Conservation (phyloP, 2,329 filamentous ascomycete genomes). For the Chaetomiaceae sp. region DNA sequence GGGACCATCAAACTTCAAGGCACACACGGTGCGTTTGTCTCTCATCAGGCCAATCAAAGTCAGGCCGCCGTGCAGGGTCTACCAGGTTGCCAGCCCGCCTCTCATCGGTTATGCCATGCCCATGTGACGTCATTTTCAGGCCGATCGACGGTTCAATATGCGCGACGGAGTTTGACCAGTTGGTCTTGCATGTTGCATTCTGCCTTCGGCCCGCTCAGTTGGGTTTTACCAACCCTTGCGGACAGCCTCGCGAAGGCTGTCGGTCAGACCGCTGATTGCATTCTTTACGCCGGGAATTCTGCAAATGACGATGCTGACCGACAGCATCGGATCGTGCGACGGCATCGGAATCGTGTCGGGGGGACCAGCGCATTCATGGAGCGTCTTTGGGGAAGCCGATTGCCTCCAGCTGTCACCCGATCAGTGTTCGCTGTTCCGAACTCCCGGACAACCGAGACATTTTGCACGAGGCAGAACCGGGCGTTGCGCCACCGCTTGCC, state of each 20-base stretch:
- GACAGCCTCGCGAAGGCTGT: not conserved
- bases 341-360: too few relatives aligned
- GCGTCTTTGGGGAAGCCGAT: not conserved
- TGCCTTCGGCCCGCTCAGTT: not conserved
- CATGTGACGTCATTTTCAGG: conserved; percentile 20
- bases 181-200: conserved; percentile 9
- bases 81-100: not conserved
- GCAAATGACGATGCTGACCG: not conserved
- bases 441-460: conserved; percentile 8
- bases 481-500: not conserved
- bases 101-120: conserved; percentile 14
- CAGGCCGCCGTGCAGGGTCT: not conserved
- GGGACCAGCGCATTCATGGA: not conserved
- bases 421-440: not conserved
- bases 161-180: conserved; percentile 5
- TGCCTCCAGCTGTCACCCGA: not conserved
- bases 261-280: not conserved
- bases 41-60: not conserved
- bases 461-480: not conserved
- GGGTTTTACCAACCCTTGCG: not conserved
- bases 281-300: too few relatives aligned
- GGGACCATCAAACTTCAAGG: not conserved
- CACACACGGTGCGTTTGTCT: not conserved
- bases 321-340: too few relatives aligned
- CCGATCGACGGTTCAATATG: conserved; percentile 12